These are phyloP conservation scores for Microstroma glucosiphilum DNA, from an alignment of 1,284 basidiomycete species.

Conservation along the genomic window DNA sequence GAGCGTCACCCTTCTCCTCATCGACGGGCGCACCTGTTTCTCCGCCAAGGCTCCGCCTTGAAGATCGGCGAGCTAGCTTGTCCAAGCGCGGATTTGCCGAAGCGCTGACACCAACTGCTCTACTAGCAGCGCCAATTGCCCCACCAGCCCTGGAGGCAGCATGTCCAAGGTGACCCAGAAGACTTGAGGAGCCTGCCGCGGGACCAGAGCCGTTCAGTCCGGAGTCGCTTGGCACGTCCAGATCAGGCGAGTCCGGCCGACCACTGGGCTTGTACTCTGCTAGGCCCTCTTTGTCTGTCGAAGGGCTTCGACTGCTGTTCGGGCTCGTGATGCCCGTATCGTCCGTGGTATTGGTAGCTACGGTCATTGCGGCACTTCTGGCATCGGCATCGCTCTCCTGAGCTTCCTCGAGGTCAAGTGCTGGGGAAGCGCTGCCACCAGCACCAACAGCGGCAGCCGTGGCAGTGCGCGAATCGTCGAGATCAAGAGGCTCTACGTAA, in stretches of 20 bases:
- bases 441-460: not conserved
- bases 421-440: not conserved
- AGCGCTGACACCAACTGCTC: conserved; percentile 19
- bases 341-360: not conserved
- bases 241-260: no score
- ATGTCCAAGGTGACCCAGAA: conserved; percentile 33
- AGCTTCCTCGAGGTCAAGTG: not conserved
- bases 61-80: conserved; percentile 17
- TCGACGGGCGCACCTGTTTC: conserved; percentile 13
- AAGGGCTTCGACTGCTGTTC: not conserved
- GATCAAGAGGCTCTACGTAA: conserved; percentile 38
- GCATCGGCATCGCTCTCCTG: no score
- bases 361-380: not conserved
- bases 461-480: conserved; percentile 19
- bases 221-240: conserved; percentile 14
- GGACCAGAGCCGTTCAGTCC: conserved; percentile 21
- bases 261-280: no score
- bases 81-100: conserved; percentile 22
- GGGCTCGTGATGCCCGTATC: conserved; percentile 8
- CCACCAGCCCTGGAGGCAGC: conserved; percentile 60
- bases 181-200: conserved; percentile 19
- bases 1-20: conserved; percentile 14
- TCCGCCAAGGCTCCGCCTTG: not conserved
- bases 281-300: no score
- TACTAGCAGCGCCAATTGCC: conserved; percentile 59